phyloP scores from a whole-genome alignment of 768 basidiomycete genomes.

The Pleurotus giganteus region DNA sequence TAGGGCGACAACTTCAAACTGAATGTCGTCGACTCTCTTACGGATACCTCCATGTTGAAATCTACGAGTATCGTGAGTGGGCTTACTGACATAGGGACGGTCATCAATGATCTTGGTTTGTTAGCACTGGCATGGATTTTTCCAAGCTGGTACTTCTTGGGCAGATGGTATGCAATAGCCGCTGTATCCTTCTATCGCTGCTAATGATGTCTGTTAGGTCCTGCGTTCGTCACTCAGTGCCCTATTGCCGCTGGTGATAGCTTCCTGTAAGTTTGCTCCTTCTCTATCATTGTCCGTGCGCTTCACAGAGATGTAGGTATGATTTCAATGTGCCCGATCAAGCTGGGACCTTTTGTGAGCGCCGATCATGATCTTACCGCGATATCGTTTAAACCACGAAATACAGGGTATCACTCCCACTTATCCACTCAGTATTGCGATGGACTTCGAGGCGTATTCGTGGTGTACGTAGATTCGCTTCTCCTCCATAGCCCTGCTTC shows the following conservation, averaged over 20 bases:
- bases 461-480: not conserved
- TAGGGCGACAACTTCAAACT: constrained; percentile 43
- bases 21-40: constrained; percentile 46
- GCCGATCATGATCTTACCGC: not conserved
- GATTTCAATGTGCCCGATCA: constrained; percentile 28
- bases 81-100: not conserved
- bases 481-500: not conserved
- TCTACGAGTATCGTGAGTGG: constrained; percentile 47
- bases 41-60: constrained; percentile 46
- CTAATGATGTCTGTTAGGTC: not conserved
- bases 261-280: constrained; percentile 26
- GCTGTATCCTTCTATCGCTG: not conserved
- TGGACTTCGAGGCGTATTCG: constrained; percentile 18
- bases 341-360: constrained; percentile 30
- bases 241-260: constrained; percentile 40
- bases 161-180: constrained; percentile 27
- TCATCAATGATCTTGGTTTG: not conserved
- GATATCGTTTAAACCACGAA: not conserved
- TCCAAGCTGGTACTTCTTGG: constrained; percentile 33
- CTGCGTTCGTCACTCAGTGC: constrained; percentile 40
- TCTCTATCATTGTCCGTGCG: not conserved
- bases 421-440: constrained; percentile 39
- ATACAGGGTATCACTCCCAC: constrained; percentile 33
- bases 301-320: constrained; percentile 22
- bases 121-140: constrained; percentile 48